Conservation (phyloP, 495 filamentous ascomycete species). For the Xylaria venustula region DNA sequence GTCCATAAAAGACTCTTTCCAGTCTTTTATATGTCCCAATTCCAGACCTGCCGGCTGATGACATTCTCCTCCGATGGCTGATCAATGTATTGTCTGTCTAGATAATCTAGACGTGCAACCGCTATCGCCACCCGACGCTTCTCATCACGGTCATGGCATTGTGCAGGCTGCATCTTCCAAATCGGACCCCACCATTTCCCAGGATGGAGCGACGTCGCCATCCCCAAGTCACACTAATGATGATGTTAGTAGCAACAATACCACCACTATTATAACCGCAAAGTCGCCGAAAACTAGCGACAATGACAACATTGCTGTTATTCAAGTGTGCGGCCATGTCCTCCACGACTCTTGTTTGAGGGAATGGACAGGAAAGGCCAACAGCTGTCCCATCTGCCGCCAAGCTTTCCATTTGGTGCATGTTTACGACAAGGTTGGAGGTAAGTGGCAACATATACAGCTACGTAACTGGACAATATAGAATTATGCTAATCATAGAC, state of each 20-base stretch:
- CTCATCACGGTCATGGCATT: conserved; percentile 8
- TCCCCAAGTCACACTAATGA: conserved; percentile 38
- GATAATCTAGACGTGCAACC: conserved; percentile 69
- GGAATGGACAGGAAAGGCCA: conserved; percentile 92
- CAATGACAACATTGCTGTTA: conserved; percentile 45
- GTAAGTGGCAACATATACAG: conserved; percentile 49
- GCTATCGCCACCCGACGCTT: conserved; percentile 16
- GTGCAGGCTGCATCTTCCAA: conserved; percentile 10
- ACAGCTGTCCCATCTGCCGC: conserved; percentile 96
- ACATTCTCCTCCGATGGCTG: conserved; percentile 63
- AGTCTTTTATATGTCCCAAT: conserved; percentile 37
- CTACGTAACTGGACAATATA: conserved; percentile 1
- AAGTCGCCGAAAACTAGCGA: conserved; percentile 23
- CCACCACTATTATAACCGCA: conserved; percentile 33
- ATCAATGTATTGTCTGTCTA: conserved; percentile 95
- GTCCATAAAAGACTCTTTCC: conserved; percentile 19
- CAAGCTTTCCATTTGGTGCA: conserved; percentile 86
- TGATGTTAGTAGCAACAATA: conserved; percentile 20
- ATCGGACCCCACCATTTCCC: conserved; percentile 12
- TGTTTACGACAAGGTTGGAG: conserved; percentile 71
- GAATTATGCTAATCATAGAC: conserved; percentile 20
- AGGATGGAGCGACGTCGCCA: conserved; percentile 30
- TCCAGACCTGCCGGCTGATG: conserved; percentile 28
- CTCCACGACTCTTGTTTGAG: conserved; percentile 88
- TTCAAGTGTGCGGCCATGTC: conserved; percentile 76